These are phyloP conservation scores for Viola odorata DNA, from an alignment of 345 rosid genomes.

Conservation along the genomic window DNA sequence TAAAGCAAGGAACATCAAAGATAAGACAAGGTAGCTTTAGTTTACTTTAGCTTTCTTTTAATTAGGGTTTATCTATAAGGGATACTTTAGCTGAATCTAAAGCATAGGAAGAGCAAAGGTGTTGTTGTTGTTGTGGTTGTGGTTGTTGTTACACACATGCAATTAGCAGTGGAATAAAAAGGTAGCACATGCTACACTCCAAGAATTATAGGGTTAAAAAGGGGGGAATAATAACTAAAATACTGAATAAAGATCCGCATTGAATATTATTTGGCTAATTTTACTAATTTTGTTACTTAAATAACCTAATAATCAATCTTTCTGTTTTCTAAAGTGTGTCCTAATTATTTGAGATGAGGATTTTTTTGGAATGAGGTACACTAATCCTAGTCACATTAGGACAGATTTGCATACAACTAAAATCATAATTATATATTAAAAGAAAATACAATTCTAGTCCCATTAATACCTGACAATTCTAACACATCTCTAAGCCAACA, in stretches of 20 bases:
- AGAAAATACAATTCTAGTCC: no score
- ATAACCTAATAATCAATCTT: no score
- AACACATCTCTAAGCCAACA: no score
- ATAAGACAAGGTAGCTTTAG: slow-evolving; percentile 42
- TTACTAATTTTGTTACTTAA: no score
- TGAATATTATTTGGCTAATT: neutral
- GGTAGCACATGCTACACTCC: slow-evolving; percentile 26
- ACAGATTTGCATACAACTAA: no score
- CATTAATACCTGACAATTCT: no score
- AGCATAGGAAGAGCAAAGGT: slow-evolving; percentile 23
- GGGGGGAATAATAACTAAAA: neutral
- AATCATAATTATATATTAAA: no score
- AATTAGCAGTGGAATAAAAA: slow-evolving; percentile 23
- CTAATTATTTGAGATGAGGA: no score
- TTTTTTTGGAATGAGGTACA: no score
- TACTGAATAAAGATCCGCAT: neutral
- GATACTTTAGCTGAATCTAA: slow-evolving; percentile 23
- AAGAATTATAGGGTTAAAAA: neutral
- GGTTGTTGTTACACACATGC: slow-evolving; percentile 12
- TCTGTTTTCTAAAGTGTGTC: no score
- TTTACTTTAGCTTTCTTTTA: slow-evolving; percentile 22
- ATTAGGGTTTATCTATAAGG: slow-evolving; percentile 24
- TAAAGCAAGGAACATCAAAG: slow-evolving; percentile 48
- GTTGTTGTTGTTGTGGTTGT: neutral
- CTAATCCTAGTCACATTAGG: no score